Base-by-base conservation (phyloP, 2,329 filamentous ascomycete genomes). In the Rhinocladiella similis region DNA sequence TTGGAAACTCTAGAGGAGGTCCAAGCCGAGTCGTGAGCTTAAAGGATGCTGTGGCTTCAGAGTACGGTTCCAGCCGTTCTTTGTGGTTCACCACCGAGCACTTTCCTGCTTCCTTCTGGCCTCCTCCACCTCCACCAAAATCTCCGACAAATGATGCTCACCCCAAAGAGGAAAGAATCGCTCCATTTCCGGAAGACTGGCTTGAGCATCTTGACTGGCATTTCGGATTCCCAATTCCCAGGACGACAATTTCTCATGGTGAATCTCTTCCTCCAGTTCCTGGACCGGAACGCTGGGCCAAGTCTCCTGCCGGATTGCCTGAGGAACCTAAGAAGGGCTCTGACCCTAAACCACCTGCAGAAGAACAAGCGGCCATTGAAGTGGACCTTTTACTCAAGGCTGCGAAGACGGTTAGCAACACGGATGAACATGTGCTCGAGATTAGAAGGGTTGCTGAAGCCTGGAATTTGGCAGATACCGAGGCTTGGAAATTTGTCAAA, bases 81-180 rank as follows among this genome's bases (percentile, higher is more conserved):
- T 77, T 97, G 18, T 97, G 92, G 92, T 77, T 96, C 18, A 88
- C 87, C 0, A 89, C 90, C n/a, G 85, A 89, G 66, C 77, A 78
- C 13, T 73, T 80, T 1, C 73, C 77, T 5, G 71, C 75, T 1
- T 57, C 61, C 54, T 63, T 50, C 60, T 65, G 53, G 29, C 52
- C 56, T 19, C 56, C 56, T 22, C 62, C 61, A n/a, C 57, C 62
- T 33, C 57, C 60, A 7, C 60, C 61, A 33, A 72, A 71, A 53
- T 67, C 67, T 7, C 61, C 61, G 2, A 62, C 60, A 50, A 65
- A 63, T 19, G 64, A 65, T 22, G 56, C 61, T 33, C 57, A 60
- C 39, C 57, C 61, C n/a, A 53, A 49, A 2, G 53, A 49, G 22
- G 48, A 70, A 59, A 58, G 66, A 61, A 51, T 61, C 10, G 49